Evolutionary conservation across 345 rosid species (phyloP).

Genomic region (Camelina hispida): DNA sequence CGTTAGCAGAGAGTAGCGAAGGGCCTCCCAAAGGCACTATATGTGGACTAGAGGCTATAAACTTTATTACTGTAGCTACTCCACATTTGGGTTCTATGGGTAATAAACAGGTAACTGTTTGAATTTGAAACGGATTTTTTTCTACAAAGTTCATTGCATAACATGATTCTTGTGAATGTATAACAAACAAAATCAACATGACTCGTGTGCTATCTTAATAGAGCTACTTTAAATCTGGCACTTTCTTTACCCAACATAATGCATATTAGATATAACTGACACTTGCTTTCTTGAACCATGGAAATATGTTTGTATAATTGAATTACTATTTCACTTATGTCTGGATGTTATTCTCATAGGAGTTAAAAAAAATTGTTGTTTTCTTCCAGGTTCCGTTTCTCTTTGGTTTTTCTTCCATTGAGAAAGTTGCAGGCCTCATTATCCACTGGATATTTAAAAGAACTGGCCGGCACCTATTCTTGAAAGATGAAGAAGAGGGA

Average conservation of each 20-base stretch:
- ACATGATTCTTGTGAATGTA: conserved; percentile 8
- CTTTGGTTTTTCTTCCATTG: conserved; percentile 88
- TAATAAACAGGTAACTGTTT: conserved; percentile 79
- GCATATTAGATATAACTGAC: background rate
- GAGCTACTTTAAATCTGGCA: too few species aligned
- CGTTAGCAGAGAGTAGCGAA: conserved; percentile 31
- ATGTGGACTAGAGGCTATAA: conserved; percentile 84
- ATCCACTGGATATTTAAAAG: conserved; percentile 95
- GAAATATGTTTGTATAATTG: conserved; percentile 12
- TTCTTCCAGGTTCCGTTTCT: conserved; percentile 91
- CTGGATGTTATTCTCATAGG: background rate
- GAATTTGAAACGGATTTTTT: background rate
- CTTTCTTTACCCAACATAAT: background rate
- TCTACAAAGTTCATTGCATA: conserved; percentile 17
- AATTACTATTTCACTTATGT: conserved; percentile 10
- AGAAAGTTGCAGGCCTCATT: conserved; percentile 78
- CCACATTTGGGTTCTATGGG: conserved; percentile 99
- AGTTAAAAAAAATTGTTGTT: conserved; percentile 6
- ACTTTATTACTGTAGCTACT: conserved; percentile 91
- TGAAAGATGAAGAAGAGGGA: conserved; percentile 81
- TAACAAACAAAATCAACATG: too few species aligned
- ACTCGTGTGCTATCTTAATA: too few species aligned
- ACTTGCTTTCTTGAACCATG: conserved; percentile 9
- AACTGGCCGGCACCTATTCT: conserved; percentile 95
- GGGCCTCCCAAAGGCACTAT: conserved; percentile 57